Evolutionary conservation across 441 rosid genomes (phyloP).

Genomic region (Heliophila coronopifolia): DNA sequence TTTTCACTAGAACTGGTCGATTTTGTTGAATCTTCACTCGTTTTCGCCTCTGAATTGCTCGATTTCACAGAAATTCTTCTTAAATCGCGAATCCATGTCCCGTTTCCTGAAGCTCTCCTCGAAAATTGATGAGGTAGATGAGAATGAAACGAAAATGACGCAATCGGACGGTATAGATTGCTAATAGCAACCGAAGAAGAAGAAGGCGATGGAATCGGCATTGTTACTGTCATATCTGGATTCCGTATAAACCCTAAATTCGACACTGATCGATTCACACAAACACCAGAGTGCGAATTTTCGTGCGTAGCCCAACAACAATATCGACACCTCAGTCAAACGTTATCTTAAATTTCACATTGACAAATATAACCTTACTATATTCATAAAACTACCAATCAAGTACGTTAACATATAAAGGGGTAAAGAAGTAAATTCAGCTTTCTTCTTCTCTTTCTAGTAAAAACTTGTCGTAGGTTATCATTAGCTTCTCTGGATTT

Average conservation of each 20-base stretch:
- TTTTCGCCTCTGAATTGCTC: conserved; percentile 22
- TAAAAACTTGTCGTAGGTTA: too few relatives aligned
- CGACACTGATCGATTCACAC: not conserved
- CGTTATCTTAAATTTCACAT: too few relatives aligned
- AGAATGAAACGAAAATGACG: conserved; percentile 21
- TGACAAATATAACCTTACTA: too few relatives aligned
- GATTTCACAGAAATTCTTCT: conserved; percentile 29
- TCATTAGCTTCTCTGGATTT: too few relatives aligned
- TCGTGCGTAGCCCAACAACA: not conserved
- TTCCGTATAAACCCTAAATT: not conserved
- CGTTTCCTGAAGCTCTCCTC: not conserved
- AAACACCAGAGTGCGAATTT: not conserved
- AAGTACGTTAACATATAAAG: too few relatives aligned
- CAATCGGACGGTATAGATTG: not conserved
- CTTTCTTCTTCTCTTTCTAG: too few relatives aligned
- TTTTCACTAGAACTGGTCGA: not conserved
- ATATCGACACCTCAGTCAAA: too few relatives aligned
- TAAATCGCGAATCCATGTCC: conserved; percentile 21
- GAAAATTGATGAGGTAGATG: conserved; percentile 2
- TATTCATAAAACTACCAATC: too few relatives aligned
- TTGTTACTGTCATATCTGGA: not conserved
- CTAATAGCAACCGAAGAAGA: not conserved
- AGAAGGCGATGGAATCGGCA: not conserved
- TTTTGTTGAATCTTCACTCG: not conserved
- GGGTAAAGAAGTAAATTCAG: too few relatives aligned